Evolutionary conservation across 352 stramenopile species (phyloP).

Genomic region (Pythium coloratum): DNA sequence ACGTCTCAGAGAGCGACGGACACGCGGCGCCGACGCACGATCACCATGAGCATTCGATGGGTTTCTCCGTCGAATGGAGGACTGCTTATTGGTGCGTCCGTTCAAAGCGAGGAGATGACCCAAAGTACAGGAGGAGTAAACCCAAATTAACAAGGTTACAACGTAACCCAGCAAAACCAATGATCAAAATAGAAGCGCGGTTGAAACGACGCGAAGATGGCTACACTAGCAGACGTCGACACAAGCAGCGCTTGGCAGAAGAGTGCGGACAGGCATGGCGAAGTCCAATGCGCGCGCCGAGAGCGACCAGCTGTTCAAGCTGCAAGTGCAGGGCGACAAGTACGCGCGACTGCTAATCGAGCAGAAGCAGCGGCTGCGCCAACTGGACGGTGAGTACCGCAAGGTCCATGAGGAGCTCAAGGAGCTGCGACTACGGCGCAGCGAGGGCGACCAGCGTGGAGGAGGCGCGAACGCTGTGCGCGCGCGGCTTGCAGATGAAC

Average conservation of each 20-base stretch:
- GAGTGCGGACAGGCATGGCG: conserved; percentile 33
- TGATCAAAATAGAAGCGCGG: conserved; percentile 3
- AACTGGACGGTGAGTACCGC: conserved; percentile 72
- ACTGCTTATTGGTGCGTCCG: neutral
- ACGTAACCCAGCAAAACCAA: neutral
- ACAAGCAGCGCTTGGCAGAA: neutral
- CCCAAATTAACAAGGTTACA: neutral
- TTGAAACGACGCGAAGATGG: conserved; percentile 8
- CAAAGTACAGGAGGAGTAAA: neutral
- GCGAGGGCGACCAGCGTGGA: conserved; percentile 70
- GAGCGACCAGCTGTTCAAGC: conserved; percentile 80
- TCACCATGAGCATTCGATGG: conserved; percentile 1
- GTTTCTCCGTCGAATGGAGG: neutral
- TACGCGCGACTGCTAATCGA: conserved; percentile 67
- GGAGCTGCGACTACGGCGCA: conserved; percentile 60
- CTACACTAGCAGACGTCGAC: conserved; percentile 11
- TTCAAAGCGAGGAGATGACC: neutral
- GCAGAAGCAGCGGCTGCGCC: conserved; percentile 67
- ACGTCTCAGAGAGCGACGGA: neutral
- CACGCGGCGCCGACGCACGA: neutral
- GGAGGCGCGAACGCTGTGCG: conserved; percentile 72
- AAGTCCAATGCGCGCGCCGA: conserved; percentile 66
- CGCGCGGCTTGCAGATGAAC: conserved; percentile 66
- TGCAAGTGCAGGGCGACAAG: conserved; percentile 83
- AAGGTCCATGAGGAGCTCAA: conserved; percentile 69